Conservation (phyloP, 2,329 filamentous ascomycete species). For the Ophiostoma montium region DNA sequence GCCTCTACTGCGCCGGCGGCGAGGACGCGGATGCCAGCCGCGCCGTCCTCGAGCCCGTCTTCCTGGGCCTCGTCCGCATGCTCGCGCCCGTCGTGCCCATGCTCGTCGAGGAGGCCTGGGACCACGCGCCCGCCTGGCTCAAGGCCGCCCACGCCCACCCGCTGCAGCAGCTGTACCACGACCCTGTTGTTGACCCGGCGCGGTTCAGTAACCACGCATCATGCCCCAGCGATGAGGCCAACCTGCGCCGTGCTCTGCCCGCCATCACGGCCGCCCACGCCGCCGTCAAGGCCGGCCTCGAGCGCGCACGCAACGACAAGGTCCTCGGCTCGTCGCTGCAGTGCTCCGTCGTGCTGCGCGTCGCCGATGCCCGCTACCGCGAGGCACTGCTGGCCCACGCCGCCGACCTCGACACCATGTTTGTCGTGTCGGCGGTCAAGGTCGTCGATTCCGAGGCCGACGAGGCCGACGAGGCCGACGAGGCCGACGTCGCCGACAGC, state of each 20-base stretch:
- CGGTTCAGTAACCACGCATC: background rate
- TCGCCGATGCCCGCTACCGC: conserved; percentile 22
- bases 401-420: conserved; percentile 46
- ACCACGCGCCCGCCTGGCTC: conserved; percentile 54
- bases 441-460: conserved; percentile 25
- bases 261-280: conserved; percentile 41
- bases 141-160: conserved; percentile 28
- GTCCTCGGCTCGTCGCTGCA: conserved; percentile 69
- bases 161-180: conserved; percentile 31
- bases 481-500: conserved; percentile 26
- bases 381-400: conserved; percentile 24
- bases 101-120: conserved; percentile 81
- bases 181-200: conserved; percentile 23
- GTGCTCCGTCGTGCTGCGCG: conserved; percentile 48
- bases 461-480: conserved; percentile 21
- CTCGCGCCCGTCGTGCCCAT: conserved; percentile 69
- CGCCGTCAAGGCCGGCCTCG: conserved; percentile 62
- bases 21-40: too few species aligned
- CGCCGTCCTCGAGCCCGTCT: conserved; percentile 51
- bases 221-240: conserved; percentile 18
- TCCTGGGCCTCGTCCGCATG: conserved; percentile 61
- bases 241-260: conserved; percentile 22
- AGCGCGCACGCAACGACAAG: conserved; percentile 57
- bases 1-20: conserved; percentile 70
- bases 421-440: conserved; percentile 53